Percentiles rank a stretch among this genome's conserved stretches.
These are phyloP conservation scores for Oryza glumipatula DNA, from an alignment of 176 grass and related monocot species.

Conservation along the genomic window DNA sequence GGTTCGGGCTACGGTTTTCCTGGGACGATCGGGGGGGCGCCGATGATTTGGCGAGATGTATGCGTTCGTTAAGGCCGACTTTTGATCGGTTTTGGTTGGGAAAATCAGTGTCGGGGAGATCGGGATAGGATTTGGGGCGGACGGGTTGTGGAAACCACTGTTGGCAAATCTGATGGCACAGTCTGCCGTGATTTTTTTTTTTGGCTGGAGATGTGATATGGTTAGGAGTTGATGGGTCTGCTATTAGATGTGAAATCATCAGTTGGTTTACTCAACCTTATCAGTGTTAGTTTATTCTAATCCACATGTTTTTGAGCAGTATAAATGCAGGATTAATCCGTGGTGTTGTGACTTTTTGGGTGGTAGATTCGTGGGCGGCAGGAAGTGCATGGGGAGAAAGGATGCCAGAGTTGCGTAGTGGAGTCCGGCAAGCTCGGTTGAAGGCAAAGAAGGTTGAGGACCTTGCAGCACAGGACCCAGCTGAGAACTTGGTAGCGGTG, in stretches of 20 bases:
- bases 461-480: slow-evolving; percentile 53
- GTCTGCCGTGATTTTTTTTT: slow-evolving; percentile 31
- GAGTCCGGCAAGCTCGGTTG: slow-evolving; percentile 81
- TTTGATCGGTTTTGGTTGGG: slow-evolving; percentile 29
- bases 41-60: neutral
- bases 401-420: slow-evolving; percentile 98
- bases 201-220: neutral
- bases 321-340: slow-evolving; percentile 33
- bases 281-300: slow-evolving; percentile 11
- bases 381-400: slow-evolving; percentile 95
- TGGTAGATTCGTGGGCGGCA: slow-evolving; percentile 49
- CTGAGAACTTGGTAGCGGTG: slow-evolving; percentile 52
- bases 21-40: neutral
- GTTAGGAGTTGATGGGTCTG: neutral
- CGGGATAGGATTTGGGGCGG: slow-evolving; percentile 49
- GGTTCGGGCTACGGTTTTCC: slow-evolving; percentile 14
- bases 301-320: neutral
- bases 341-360: neutral
- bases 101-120: slow-evolving; percentile 31
- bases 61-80: neutral
- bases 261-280: neutral
- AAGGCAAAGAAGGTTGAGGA: slow-evolving; percentile 76
- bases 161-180: slow-evolving; percentile 22
- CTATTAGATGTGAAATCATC: neutral
- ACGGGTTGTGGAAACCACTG: neutral